Evolutionary conservation across 176 grass and related monocot genomes (phyloP).

Genomic region (Zoysia pacifica): DNA sequence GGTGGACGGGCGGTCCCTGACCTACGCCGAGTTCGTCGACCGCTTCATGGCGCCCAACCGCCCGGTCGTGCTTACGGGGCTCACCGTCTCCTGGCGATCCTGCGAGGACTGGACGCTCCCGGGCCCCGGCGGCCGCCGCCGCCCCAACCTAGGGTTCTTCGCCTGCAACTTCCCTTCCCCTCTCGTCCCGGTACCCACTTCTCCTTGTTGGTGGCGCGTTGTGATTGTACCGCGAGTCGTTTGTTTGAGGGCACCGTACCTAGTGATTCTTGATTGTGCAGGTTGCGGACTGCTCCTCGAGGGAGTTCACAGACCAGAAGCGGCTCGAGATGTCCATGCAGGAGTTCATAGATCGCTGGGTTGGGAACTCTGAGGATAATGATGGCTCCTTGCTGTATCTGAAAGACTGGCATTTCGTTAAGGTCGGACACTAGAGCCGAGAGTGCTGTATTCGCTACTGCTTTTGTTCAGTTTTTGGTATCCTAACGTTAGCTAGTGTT

Average conservation of each 20-base stretch:
- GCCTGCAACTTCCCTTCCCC: conserved; percentile 45
- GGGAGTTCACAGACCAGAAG: conserved; percentile 78
- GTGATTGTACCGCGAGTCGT: conserved; percentile 9
- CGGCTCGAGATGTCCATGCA: conserved; percentile 75
- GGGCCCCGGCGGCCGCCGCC: conserved; percentile 15
- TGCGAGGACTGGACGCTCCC: conserved; percentile 57
- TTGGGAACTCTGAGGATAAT: conserved; percentile 21
- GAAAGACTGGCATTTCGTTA: conserved; percentile 97
- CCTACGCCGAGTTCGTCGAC: conserved; percentile 67
- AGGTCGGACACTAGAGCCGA: conserved; percentile 41
- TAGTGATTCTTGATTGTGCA: conserved; percentile 32
- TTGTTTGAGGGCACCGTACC: conserved; percentile 23
- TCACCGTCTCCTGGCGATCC: conserved; percentile 67
- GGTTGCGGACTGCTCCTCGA: conserved; percentile 76
- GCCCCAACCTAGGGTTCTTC: conserved; percentile 56
- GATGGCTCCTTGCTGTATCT: conserved; percentile 61
- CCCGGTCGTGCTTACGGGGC: conserved; percentile 83
- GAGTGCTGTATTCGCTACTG: not conserved
- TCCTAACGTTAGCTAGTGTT: not conserved
- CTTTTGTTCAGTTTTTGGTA: not conserved
- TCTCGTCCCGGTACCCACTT: conserved; percentile 45
- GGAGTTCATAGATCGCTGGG: conserved; percentile 72
- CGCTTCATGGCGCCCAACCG: conserved; percentile 69
- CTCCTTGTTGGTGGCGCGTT: not conserved
- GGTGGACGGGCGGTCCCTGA: conserved; percentile 56